Conservation (phyloP, 139 green algal genomes). For the Monoraphidium neglectum region DNA sequence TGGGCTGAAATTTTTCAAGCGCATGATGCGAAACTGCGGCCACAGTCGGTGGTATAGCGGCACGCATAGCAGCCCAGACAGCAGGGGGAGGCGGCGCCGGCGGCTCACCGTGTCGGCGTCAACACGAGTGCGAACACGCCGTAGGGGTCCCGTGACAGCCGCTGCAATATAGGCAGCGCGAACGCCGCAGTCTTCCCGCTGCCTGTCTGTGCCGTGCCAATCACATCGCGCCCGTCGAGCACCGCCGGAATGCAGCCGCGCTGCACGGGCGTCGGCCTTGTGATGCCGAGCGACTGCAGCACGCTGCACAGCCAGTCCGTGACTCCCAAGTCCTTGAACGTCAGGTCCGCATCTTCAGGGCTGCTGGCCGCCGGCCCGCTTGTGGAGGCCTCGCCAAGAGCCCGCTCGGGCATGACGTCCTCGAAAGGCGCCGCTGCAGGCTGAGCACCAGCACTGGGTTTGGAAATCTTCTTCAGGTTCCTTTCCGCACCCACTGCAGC, state of each 20-base stretch:
- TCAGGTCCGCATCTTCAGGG: background rate
- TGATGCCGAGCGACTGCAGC: constrained; percentile 15
- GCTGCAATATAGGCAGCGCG: constrained; percentile 94
- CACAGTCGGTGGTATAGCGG: background rate
- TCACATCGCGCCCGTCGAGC: constrained; percentile 82
- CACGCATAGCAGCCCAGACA: background rate
- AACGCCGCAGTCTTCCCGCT: constrained; percentile 98
- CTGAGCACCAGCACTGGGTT: too few relatives aligned
- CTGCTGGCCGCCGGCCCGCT: background rate
- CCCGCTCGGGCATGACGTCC: background rate
- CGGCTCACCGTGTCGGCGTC: constrained; percentile 84
- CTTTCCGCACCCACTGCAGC: too few relatives aligned
- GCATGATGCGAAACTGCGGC: background rate
- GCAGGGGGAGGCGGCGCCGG: background rate
- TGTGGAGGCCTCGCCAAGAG: background rate
- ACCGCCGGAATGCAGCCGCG: constrained; percentile 83
- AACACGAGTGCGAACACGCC: constrained; percentile 93
- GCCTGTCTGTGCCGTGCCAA: constrained; percentile 93
- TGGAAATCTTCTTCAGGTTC: too few relatives aligned
- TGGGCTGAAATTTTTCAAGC: background rate
- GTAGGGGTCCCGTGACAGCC: constrained; percentile 86
- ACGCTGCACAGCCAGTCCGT: constrained; percentile 75
- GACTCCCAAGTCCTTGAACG: constrained; percentile 77
- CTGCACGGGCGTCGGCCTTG: constrained; percentile 64
- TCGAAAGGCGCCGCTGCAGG: too few relatives aligned